phyloP scores from a whole-genome alignment of 768 basidiomycete genomes.

The Cyclocybe cylindracea region DNA sequence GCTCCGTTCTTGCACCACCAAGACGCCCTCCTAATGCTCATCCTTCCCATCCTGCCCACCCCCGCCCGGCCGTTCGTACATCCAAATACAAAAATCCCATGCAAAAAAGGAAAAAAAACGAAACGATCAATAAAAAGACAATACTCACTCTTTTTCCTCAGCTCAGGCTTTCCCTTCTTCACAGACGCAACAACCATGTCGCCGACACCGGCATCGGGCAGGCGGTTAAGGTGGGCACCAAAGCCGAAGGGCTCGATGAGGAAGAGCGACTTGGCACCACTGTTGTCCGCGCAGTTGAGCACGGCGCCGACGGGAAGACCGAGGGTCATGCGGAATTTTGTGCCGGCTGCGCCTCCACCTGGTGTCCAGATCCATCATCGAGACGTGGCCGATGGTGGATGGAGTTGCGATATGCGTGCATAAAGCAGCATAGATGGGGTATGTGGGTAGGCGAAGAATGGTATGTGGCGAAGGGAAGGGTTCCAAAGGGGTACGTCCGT shows the following conservation, averaged over 20 bases:
- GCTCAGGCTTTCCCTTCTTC: slow-evolving; percentile 99
- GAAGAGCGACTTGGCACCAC: slow-evolving; percentile 94
- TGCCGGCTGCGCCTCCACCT: slow-evolving; percentile 77
- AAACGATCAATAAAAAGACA: neutral
- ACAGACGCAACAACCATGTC: slow-evolving; percentile 97
- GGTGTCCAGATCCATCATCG: neutral
- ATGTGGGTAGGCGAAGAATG: neutral
- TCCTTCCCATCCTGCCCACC: neutral
- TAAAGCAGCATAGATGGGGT: too few relatives aligned
- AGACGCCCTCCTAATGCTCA: neutral
- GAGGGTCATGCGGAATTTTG: slow-evolving; percentile 94
- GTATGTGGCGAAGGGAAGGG: neutral
- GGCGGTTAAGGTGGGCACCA: slow-evolving; percentile 95
- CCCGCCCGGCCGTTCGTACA: neutral
- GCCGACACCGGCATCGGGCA: slow-evolving; percentile 94
- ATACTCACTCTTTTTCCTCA: slow-evolving; percentile 96
- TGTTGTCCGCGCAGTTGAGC: slow-evolving; percentile 98
- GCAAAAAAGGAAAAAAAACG: neutral
- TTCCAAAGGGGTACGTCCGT: neutral
- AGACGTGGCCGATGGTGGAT: neutral
- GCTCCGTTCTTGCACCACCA: neutral
- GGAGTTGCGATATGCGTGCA: neutral
- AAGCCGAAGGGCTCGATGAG: slow-evolving; percentile 95
- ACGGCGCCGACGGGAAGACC: slow-evolving; percentile 95
- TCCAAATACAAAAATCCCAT: neutral